Conservation (phyloP, 2,329 filamentous ascomycete species). For the Gnomoniopsis smithogilvyi region DNA sequence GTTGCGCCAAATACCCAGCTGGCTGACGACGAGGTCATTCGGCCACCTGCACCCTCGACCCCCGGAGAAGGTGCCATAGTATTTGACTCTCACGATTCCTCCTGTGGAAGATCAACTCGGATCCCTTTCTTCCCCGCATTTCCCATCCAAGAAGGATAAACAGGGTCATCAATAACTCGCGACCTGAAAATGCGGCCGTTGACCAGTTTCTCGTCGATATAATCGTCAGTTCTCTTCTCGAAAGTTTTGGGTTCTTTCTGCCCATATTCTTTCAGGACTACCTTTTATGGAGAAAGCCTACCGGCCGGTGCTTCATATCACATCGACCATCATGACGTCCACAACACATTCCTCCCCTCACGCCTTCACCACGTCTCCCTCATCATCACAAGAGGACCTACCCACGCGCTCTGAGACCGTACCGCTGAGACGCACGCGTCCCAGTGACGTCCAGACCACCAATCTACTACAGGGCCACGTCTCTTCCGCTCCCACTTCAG, state of each 20-base stretch:
- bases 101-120: conserved; percentile 19
- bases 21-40: conserved; percentile 18
- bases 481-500: conserved; percentile 45
- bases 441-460: conserved; percentile 46
- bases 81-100: conserved; percentile 17
- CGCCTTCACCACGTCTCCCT: conserved; percentile 28
- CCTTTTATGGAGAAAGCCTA: conserved; percentile 16
- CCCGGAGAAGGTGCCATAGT: conserved; percentile 17
- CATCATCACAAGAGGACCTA: conserved; percentile 31
- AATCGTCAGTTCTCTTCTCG: conserved; percentile 15
- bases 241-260: conserved; percentile 18
- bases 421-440: conserved; percentile 40
- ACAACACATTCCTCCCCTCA: conserved; percentile 20
- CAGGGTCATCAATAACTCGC: conserved; percentile 14
- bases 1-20: conserved; percentile 6
- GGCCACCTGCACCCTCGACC: conserved; percentile 17
- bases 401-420: conserved; percentile 37
- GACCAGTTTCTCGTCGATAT: conserved; percentile 20
- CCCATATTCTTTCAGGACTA: conserved; percentile 17
- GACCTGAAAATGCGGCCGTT: conserved; percentile 27
- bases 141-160: conserved; percentile 16
- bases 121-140: conserved; percentile 25
- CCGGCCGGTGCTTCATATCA: conserved; percentile 13
- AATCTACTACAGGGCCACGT: conserved; percentile 35
- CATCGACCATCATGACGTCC: conserved; percentile 30